Percentiles rank a stretch among this genome's conserved stretches.
Evolutionary conservation across 192 early-diverging fungal species (phyloP).

Genomic region (Oehlia diaphana): DNA sequence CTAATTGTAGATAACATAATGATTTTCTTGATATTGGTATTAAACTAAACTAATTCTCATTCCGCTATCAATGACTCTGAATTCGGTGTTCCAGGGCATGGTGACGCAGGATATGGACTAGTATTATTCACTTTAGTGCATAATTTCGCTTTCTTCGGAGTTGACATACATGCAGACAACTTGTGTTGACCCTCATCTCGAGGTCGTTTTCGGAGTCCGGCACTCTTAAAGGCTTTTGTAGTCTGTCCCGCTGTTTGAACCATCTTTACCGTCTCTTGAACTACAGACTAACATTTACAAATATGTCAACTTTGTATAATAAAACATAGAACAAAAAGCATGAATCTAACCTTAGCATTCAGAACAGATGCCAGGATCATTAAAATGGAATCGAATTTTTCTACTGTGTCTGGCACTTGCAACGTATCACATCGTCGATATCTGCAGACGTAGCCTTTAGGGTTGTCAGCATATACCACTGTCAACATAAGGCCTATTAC

Average conservation of each 20-base stretch:
- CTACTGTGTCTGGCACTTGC: neutral
- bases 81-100: no score
- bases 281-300: conserved; percentile 20
- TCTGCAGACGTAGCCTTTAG: neutral
- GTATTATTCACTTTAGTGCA: no score
- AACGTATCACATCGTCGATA: neutral
- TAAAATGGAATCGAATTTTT: neutral
- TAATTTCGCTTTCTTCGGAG: neutral
- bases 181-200: conserved; percentile 8
- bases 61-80: no score
- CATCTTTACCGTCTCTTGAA: conserved; percentile 17
- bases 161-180: neutral
- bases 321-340: conserved; percentile 1
- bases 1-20: no score
- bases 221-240: neutral
- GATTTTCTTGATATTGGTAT: no score
- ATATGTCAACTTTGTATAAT: conserved; percentile 8
- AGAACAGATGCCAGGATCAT: neutral
- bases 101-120: no score
- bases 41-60: no score
- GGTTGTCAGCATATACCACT: neutral
- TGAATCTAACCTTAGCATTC: conserved; percentile 15
- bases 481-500: no score
- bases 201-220: conserved; percentile 3
- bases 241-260: neutral